These are phyloP conservation scores for Fusarium foetens DNA, from an alignment of 2,329 filamentous ascomycete species.

Conservation along the genomic window DNA sequence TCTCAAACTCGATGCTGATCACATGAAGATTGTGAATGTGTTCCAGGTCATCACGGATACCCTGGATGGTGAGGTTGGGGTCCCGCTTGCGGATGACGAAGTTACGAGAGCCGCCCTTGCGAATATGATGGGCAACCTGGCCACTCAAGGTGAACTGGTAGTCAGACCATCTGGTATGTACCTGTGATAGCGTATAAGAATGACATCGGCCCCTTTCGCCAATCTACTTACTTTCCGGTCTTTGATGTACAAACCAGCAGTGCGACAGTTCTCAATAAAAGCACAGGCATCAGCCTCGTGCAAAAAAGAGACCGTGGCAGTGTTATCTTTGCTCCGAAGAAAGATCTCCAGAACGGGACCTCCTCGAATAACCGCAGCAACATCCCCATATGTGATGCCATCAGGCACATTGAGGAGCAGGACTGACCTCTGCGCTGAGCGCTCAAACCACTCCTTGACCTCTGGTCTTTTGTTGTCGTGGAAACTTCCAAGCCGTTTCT, in stretches of 20 bases:
- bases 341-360: slow-evolving; percentile 77
- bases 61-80: slow-evolving; percentile 67
- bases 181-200: slow-evolving; percentile 54
- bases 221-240: slow-evolving; percentile 68
- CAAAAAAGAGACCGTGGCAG: slow-evolving; percentile 76
- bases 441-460: slow-evolving; percentile 41
- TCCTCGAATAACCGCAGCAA: slow-evolving; percentile 73
- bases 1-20: slow-evolving; percentile 69
- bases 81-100: slow-evolving; percentile 72
- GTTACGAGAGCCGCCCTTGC: slow-evolving; percentile 76
- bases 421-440: slow-evolving; percentile 65
- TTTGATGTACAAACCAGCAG: slow-evolving; percentile 74
- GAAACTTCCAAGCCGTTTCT: background rate
- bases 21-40: slow-evolving; percentile 85
- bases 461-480: background rate
- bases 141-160: slow-evolving; percentile 73
- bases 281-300: slow-evolving; percentile 68
- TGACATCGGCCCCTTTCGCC: background rate
- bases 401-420: slow-evolving; percentile 71
- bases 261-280: slow-evolving; percentile 73
- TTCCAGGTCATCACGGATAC: slow-evolving; percentile 77
- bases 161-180: slow-evolving; percentile 75
- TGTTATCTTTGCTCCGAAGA: slow-evolving; percentile 66
- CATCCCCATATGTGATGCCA: slow-evolving; percentile 70
- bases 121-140: slow-evolving; percentile 72